A percentile compares a stretch with the other conserved stretches of the same genome.
Evolutionary conservation across 116 monocot species (phyloP).

Genomic region (Phalaenopsis hybrid): DNA sequence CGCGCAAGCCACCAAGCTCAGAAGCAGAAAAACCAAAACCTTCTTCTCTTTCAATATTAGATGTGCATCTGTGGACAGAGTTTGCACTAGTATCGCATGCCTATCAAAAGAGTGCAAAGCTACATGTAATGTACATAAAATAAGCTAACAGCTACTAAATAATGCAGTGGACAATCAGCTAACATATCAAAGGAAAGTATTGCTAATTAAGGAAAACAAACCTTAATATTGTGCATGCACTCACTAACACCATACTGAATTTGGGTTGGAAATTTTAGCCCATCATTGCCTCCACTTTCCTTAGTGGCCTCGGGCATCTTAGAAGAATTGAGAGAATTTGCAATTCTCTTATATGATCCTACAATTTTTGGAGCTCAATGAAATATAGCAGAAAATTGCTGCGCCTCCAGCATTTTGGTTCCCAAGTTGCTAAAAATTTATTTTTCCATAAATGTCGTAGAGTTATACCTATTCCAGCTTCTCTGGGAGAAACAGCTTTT

Average conservation of each 20-base stretch:
- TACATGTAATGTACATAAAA: not conserved
- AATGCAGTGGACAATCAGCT: not conserved
- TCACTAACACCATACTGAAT: constrained; percentile 16
- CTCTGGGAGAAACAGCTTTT: constrained; percentile 1
- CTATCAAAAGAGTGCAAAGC: constrained; percentile 15
- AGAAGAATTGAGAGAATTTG: constrained; percentile 13
- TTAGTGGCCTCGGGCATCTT: constrained; percentile 10
- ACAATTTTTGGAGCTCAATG: constrained; percentile 13
- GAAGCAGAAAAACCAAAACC: constrained; percentile 22
- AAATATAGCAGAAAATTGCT: not conserved
- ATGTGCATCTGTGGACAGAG: not conserved
- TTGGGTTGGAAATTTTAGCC: constrained; percentile 5
- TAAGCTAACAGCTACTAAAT: not conserved
- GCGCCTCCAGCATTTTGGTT: not conserved
- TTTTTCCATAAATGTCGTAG: not conserved
- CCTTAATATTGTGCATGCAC: constrained; percentile 17
- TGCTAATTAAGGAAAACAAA: constrained; percentile 9
- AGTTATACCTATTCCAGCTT: not conserved
- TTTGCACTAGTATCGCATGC: constrained; percentile 7
- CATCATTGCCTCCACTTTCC: constrained; percentile 15
- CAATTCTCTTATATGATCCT: constrained; percentile 25
- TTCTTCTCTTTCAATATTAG: constrained; percentile 15
- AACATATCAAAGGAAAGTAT: not conserved
- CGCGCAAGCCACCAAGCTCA: too few species aligned
- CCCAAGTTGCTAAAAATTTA: not conserved